These are phyloP conservation scores for Middelhovenomyces tepae DNA, from an alignment of 805 yeast species.

Conservation along the genomic window DNA sequence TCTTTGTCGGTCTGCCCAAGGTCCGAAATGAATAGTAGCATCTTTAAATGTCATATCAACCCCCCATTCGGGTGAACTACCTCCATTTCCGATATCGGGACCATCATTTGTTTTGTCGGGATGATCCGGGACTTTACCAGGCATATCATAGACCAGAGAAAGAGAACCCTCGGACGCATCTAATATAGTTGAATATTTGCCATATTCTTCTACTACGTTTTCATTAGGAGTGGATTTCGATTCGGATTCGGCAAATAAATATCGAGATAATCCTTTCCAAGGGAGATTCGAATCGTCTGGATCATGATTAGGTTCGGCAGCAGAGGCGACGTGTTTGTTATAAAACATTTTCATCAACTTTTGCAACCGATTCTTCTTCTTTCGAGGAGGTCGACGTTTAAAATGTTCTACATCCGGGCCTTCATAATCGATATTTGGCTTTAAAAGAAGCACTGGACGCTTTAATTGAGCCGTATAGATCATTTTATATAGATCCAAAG, in stretches of 20 bases:
- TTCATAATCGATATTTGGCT: slow-evolving; percentile 62
- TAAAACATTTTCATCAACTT: background rate
- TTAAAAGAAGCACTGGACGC: slow-evolving; percentile 50
- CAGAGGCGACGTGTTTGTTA: too few relatives aligned
- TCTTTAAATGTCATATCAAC: slow-evolving; percentile 48
- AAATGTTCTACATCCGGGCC: slow-evolving; percentile 19
- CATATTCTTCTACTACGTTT: slow-evolving; percentile 57
- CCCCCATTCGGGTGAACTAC: slow-evolving; percentile 51
- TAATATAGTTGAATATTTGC: slow-evolving; percentile 61
- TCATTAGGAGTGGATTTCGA: slow-evolving; percentile 27
- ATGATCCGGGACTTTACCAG: slow-evolving; percentile 49
- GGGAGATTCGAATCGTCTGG: slow-evolving; percentile 1
- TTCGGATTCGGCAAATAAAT: slow-evolving; percentile 36
- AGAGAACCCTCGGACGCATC: slow-evolving; percentile 50
- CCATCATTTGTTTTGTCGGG: slow-evolving; percentile 31
- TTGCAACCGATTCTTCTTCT: slow-evolving; percentile 7
- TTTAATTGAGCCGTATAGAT: slow-evolving; percentile 37
- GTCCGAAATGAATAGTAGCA: slow-evolving; percentile 76
- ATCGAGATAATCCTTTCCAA: slow-evolving; percentile 81
- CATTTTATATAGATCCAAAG: slow-evolving; percentile 50
- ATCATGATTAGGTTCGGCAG: background rate
- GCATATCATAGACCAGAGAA: slow-evolving; percentile 59
- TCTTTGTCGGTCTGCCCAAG: slow-evolving; percentile 91
- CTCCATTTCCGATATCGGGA: slow-evolving; percentile 52
- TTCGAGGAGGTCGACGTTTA: slow-evolving; percentile 5